Conservation (phyloP, 768 basidiomycete species). For the Cyclocybe cylindracea region DNA sequence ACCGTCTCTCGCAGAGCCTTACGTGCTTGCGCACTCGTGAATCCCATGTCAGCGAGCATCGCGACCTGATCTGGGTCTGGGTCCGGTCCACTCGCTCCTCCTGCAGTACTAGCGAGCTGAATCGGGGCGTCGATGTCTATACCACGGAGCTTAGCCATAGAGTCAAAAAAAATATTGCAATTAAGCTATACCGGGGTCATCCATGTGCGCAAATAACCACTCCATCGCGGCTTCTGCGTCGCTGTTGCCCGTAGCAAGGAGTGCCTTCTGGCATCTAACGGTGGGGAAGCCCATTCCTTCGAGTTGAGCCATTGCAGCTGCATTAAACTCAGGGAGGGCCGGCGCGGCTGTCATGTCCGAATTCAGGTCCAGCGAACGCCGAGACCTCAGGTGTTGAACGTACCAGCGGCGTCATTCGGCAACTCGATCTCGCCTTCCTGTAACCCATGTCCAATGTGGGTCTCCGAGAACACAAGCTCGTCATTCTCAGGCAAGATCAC, state of each 20-base stretch:
- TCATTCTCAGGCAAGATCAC: slow-evolving; percentile 65
- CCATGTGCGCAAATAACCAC: slow-evolving; percentile 95
- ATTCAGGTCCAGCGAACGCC: neutral
- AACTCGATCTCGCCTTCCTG: slow-evolving; percentile 71
- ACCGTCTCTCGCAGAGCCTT: slow-evolving; percentile 91
- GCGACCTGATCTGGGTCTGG: slow-evolving; percentile 70
- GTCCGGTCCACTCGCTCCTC: slow-evolving; percentile 26
- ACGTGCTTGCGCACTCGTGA: slow-evolving; percentile 75
- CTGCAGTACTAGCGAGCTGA: slow-evolving; percentile 25
- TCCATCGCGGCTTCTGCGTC: slow-evolving; percentile 87
- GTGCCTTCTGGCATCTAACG: slow-evolving; percentile 84
- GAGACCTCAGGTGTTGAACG: slow-evolving; percentile 1
- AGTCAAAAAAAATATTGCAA: neutral
- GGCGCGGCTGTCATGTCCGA: slow-evolving; percentile 23
- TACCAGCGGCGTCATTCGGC: slow-evolving; percentile 49
- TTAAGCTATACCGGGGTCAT: slow-evolving; percentile 71
- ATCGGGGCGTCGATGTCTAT: slow-evolving; percentile 89
- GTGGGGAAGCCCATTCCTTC: slow-evolving; percentile 91
- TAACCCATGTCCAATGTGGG: slow-evolving; percentile 69
- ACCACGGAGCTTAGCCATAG: neutral
- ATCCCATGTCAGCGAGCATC: slow-evolving; percentile 91
- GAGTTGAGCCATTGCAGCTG: slow-evolving; percentile 70
- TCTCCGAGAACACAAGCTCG: slow-evolving; percentile 55
- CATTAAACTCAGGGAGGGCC: slow-evolving; percentile 68
- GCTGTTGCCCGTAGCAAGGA: slow-evolving; percentile 82